Percentiles rank a stretch among this genome's conserved stretches.
These are phyloP conservation scores for Candida boleticola DNA, from an alignment of 805 yeast species.

Conservation along the genomic window DNA sequence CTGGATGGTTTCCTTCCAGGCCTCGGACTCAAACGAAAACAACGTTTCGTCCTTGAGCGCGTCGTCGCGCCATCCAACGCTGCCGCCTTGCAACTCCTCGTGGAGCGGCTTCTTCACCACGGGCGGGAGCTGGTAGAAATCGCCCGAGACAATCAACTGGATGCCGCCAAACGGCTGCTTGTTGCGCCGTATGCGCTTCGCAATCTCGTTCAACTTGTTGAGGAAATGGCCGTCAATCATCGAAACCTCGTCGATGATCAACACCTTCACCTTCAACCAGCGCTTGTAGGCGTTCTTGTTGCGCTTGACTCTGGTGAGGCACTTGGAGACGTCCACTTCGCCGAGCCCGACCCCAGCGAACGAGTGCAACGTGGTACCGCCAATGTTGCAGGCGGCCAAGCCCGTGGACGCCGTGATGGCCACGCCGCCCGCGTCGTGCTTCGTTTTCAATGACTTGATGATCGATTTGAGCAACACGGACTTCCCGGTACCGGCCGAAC, in stretches of 20 bases:
- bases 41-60: conserved; percentile 13
- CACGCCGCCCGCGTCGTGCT: conserved; percentile 49
- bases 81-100: conserved; percentile 9
- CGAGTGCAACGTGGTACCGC: conserved; percentile 84
- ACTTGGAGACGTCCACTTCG: conserved; percentile 43
- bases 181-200: conserved; percentile 46
- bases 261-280: conserved; percentile 58
- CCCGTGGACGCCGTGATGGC: conserved; percentile 96
- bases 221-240: conserved; percentile 74
- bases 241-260: conserved; percentile 75
- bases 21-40: conserved; percentile 64
- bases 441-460: conserved; percentile 49
- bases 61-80: too few relatives aligned
- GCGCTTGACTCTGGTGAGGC: conserved; percentile 53
- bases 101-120: conserved; percentile 36
- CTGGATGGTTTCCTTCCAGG: conserved; percentile 61
- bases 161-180: conserved; percentile 74
- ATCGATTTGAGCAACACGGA: conserved; percentile 74
- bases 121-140: conserved; percentile 81
- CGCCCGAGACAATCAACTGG: conserved; percentile 75
- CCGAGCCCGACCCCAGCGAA: conserved; percentile 86
- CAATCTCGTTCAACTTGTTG: conserved; percentile 62
- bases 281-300: conserved; percentile 47
- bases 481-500: conserved; percentile 98
- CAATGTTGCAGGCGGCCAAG: conserved; percentile 90